Conservation (phyloP, 1,284 basidiomycete species). For the Ustilago loliicola region DNA sequence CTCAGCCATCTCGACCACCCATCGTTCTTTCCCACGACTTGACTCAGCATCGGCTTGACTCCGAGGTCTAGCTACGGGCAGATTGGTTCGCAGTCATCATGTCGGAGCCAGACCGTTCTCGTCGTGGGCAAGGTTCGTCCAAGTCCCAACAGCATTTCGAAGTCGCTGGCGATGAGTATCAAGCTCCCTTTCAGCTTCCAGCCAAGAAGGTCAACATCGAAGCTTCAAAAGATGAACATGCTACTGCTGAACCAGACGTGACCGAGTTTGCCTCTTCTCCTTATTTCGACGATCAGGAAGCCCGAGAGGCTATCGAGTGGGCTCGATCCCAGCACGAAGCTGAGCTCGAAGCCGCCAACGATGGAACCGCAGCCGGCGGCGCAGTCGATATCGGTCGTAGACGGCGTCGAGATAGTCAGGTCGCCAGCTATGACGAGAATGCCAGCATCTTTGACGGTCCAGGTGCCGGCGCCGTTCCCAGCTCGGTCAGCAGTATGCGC, state of each 20-base stretch:
- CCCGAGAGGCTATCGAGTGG: slow-evolving; percentile 62
- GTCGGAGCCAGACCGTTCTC: slow-evolving; percentile 33
- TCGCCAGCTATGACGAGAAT: slow-evolving; percentile 66
- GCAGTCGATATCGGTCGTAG: slow-evolving; percentile 38
- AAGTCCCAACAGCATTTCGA: slow-evolving; percentile 48
- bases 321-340: slow-evolving; percentile 37
- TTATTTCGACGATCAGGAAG: slow-evolving; percentile 67
- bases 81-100: slow-evolving; percentile 9
- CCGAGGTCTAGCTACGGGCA: slow-evolving; percentile 1
- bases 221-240: neutral
- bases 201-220: slow-evolving; percentile 18
- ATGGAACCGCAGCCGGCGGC: slow-evolving; percentile 7
- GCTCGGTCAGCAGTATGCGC: slow-evolving; percentile 60
- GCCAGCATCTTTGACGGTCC: slow-evolving; percentile 69
- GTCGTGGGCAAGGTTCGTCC: slow-evolving; percentile 27
- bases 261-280: slow-evolving; percentile 55
- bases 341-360: slow-evolving; percentile 29
- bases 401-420: slow-evolving; percentile 64
- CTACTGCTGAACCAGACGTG: slow-evolving; percentile 8
- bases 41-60: slow-evolving; percentile 10
- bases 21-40: neutral
- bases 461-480: slow-evolving; percentile 65
- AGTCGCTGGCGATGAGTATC: slow-evolving; percentile 64
- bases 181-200: slow-evolving; percentile 64
- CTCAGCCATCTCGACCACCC: neutral